Conservation (phyloP, 2,329 filamentous ascomycete species). For the Aaosphaeria pasadenensis region DNA sequence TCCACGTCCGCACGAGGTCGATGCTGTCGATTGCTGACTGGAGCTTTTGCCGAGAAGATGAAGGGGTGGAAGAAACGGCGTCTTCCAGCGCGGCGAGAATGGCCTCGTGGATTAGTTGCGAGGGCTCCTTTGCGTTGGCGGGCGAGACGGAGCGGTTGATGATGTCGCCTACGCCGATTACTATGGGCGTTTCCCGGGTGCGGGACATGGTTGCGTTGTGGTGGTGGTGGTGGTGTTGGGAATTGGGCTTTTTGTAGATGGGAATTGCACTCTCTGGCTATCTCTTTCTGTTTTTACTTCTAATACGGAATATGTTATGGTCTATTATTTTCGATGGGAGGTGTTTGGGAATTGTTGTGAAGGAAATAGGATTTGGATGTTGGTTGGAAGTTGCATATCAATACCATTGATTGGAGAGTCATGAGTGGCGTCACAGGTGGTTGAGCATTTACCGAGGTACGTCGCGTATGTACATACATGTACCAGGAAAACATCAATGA, state of each 20-base stretch:
- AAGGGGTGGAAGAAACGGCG: slow-evolving; percentile 34
- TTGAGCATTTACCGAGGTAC: too few relatives aligned
- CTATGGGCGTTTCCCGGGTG: slow-evolving; percentile 44
- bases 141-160: slow-evolving; percentile 57
- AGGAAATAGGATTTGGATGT: too few relatives aligned
- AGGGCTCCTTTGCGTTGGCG: slow-evolving; percentile 53
- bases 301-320: too few relatives aligned
- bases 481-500: too few relatives aligned
- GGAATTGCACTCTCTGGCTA: neutral
- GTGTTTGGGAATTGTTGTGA: too few relatives aligned
- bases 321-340: too few relatives aligned
- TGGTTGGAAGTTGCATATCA: too few relatives aligned
- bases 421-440: too few relatives aligned
- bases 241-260: neutral
- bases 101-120: slow-evolving; percentile 57
- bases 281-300: neutral
- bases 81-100: slow-evolving; percentile 54
- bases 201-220: too few relatives aligned
- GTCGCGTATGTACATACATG: too few relatives aligned
- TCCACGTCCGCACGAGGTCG: slow-evolving; percentile 61
- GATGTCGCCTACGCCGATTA: slow-evolving; percentile 62
- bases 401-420: too few relatives aligned
- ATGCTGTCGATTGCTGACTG: slow-evolving; percentile 55
- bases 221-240: too few relatives aligned
- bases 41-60: slow-evolving; percentile 26